Percentiles rank a stretch among this genome's conserved stretches.
phyloP scores from a whole-genome alignment of 148 eudicot genomes.

The Beta vulgaris region DNA sequence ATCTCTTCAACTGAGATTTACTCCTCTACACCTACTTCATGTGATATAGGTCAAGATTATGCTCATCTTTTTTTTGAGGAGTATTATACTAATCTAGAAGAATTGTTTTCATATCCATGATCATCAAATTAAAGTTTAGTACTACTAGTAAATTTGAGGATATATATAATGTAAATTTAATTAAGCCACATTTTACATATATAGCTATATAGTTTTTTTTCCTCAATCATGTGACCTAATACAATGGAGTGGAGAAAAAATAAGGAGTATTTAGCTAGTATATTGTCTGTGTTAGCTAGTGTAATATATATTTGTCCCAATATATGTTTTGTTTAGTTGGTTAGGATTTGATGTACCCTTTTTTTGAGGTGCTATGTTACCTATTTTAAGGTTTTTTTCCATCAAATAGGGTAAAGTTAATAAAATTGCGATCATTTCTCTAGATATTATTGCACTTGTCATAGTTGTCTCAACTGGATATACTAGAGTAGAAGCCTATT shows the following conservation, averaged over 20 bases:
- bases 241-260: slow-evolving; percentile 3
- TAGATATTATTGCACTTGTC: too few species aligned
- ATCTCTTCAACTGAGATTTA: slow-evolving; percentile 1
- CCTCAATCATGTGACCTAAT: not conserved
- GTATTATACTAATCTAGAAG: not conserved
- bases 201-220: not conserved
- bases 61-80: not conserved
- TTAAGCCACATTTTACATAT: not conserved
- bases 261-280: slow-evolving; percentile 8
- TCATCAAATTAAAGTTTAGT: not conserved
- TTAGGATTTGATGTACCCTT: not conserved
- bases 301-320: not conserved
- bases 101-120: not conserved
- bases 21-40: not conserved
- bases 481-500: too few species aligned
- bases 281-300: not conserved
- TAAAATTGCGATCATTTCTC: too few species aligned
- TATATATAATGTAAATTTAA: not conserved
- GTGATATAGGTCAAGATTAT: not conserved
- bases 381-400: too few species aligned
- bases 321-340: not conserved
- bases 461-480: too few species aligned
- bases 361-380: not conserved
- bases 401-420: too few species aligned
- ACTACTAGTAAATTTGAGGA: not conserved